These are phyloP conservation scores for Mayamaea pseudoterrestris DNA, from an alignment of 108 stramenopile genomes.

Conservation along the genomic window DNA sequence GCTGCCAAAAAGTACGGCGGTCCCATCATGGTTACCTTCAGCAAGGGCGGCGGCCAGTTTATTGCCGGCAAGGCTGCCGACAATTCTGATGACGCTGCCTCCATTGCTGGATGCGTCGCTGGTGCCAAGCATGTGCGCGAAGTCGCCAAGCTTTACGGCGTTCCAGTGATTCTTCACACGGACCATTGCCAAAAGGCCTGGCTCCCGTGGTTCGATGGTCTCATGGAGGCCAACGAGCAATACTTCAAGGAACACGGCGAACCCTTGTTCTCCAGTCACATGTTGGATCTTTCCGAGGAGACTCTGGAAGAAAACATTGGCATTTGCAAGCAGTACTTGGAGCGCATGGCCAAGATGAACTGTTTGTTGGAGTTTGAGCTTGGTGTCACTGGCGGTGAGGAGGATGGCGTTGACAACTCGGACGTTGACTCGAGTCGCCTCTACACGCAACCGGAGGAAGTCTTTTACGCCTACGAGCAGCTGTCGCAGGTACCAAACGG, in stretches of 20 bases:
- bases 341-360: slow-evolving; percentile 69
- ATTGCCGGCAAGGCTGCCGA: slow-evolving; percentile 83
- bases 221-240: slow-evolving; percentile 64
- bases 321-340: slow-evolving; percentile 77
- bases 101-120: slow-evolving; percentile 82
- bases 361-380: slow-evolving; percentile 90
- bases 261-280: slow-evolving; percentile 90
- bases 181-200: slow-evolving; percentile 88
- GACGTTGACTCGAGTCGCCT: slow-evolving; percentile 71
- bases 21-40: slow-evolving; percentile 88
- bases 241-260: slow-evolving; percentile 74
- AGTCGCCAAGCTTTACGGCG: slow-evolving; percentile 88
- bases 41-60: slow-evolving; percentile 81
- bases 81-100: slow-evolving; percentile 70
- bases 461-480: slow-evolving; percentile 60
- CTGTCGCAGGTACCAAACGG: slow-evolving; percentile 47
- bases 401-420: slow-evolving; percentile 89
- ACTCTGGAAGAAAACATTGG: slow-evolving; percentile 86
- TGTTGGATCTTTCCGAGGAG: slow-evolving; percentile 93
- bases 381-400: slow-evolving; percentile 92
- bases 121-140: slow-evolving; percentile 90
- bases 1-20: slow-evolving; percentile 80
- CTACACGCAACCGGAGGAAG: slow-evolving; percentile 91
- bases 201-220: slow-evolving; percentile 89
- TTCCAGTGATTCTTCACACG: slow-evolving; percentile 91